Evolutionary conservation across 78 protist species (phyloP).

Genomic region (Planoprotostelium fungivorum): DNA sequence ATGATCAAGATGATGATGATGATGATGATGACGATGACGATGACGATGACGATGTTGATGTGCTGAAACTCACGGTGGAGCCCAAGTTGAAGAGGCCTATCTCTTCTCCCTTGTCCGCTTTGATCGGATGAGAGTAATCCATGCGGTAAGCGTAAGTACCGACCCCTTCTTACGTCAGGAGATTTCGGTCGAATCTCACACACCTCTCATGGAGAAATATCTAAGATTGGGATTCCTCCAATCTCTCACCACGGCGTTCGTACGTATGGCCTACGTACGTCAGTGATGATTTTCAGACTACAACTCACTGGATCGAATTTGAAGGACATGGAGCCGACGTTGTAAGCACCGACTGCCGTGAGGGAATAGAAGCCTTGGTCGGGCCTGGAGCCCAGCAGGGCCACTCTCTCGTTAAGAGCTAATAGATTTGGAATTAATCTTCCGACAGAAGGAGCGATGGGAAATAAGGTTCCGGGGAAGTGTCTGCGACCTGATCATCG

Average conservation of each 20-base stretch:
- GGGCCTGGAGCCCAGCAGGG: conserved; percentile 58
- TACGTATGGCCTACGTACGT: not conserved
- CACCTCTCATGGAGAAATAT: conserved; percentile 27
- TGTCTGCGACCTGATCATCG: conserved; percentile 17
- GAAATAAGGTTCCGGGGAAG: conserved; percentile 34
- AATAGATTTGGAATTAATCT: conserved; percentile 52
- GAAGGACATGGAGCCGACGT: conserved; percentile 76
- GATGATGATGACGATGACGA: not conserved
- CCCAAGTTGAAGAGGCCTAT: conserved; percentile 74
- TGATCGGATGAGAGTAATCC: conserved; percentile 17
- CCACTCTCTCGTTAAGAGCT: conserved; percentile 79
- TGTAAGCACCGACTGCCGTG: conserved; percentile 78
- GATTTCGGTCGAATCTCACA: not conserved
- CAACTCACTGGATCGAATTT: conserved; percentile 26
- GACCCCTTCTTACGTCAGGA: conserved; percentile 28
- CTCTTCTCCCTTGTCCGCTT: conserved; percentile 59
- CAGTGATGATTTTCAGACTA: not conserved
- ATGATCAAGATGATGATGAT: not conserved
- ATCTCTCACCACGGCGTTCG: conserved; percentile 38
- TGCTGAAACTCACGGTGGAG: conserved; percentile 24
- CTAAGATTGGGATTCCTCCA: conserved; percentile 33
- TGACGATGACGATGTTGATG: not conserved
- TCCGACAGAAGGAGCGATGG: conserved; percentile 8
- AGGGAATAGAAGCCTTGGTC: conserved; percentile 55
- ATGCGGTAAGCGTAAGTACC: conserved; percentile 40